phyloP scores from a whole-genome alignment of 108 stramenopile genomes.

The Epipyxis sp. region DNA sequence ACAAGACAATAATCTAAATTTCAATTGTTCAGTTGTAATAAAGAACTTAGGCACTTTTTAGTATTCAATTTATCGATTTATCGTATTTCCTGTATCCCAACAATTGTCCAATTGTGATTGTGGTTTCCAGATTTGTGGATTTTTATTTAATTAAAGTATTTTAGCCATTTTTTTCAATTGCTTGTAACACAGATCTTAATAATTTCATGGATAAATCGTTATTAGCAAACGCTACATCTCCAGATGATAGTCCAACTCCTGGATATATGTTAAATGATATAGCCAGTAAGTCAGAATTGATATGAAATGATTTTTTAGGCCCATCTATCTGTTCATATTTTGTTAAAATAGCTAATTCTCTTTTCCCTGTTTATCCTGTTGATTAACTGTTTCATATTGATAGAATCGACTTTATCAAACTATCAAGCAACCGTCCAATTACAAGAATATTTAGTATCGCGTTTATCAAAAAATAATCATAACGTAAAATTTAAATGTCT shows the following conservation, averaged over 20 bases:
- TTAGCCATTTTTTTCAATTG: no score
- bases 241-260: slow-evolving; percentile 83
- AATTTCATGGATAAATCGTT: slow-evolving; percentile 57
- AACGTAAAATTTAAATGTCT: slow-evolving; percentile 85
- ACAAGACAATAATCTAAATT: no score
- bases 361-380: slow-evolving; percentile 35
- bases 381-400: not conserved
- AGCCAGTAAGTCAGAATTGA: slow-evolving; percentile 80
- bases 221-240: slow-evolving; percentile 75
- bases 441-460: slow-evolving; percentile 63
- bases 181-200: no score
- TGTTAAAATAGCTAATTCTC: slow-evolving; percentile 66
- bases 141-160: no score
- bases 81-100: no score
- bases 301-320: slow-evolving; percentile 16
- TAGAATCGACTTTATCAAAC: slow-evolving; percentile 15
- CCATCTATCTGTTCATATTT: not conserved
- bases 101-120: no score
- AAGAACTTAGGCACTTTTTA: no score
- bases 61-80: no score
- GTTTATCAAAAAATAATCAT: slow-evolving; percentile 75
- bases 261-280: slow-evolving; percentile 96
- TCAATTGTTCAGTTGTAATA: no score
- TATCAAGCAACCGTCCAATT: slow-evolving; percentile 54
- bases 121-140: no score